phyloP scores from a whole-genome alignment of 352 stramenopile species.

The Phytophthora tentaculata region DNA sequence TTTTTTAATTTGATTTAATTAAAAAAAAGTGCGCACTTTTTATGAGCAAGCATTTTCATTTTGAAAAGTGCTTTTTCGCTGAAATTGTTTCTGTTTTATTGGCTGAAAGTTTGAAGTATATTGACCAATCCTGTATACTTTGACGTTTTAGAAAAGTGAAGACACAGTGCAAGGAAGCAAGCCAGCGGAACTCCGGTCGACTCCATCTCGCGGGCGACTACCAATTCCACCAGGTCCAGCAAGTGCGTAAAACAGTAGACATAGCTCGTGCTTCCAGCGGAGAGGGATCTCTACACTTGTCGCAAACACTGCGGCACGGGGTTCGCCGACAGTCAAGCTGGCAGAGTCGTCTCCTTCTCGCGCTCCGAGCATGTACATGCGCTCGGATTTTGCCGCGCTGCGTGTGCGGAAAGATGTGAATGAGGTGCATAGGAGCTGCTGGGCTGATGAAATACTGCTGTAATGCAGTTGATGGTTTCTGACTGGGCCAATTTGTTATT shows the following conservation, averaged over 20 bases:
- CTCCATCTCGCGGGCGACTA: background rate
- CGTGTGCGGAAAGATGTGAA: slow-evolving; percentile 89
- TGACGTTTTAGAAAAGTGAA: background rate
- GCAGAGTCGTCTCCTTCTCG: slow-evolving; percentile 10
- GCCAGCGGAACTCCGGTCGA: background rate
- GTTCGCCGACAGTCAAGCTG: slow-evolving; percentile 14
- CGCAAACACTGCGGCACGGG: slow-evolving; percentile 4
- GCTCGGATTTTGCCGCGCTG: slow-evolving; percentile 77
- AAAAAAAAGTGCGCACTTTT: no score
- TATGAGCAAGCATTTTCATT: no score
- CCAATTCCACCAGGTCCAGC: background rate
- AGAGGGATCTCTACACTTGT: background rate
- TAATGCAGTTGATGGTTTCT: slow-evolving; percentile 8
- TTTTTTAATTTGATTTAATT: no score
- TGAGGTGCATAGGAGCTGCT: slow-evolving; percentile 45
- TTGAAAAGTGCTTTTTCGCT: no score
- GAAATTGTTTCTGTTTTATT: background rate
- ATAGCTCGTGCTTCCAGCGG: background rate
- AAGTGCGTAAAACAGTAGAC: background rate
- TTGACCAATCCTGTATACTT: slow-evolving; percentile 2
- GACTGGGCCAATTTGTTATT: slow-evolving; percentile 1
- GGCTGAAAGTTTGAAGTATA: background rate
- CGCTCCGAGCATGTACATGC: slow-evolving; percentile 61
- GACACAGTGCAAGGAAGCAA: slow-evolving; percentile 3
- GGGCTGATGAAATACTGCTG: background rate